phyloP scores from a whole-genome alignment of 805 yeast genomes.

The Wickerhamiella azymoides region DNA sequence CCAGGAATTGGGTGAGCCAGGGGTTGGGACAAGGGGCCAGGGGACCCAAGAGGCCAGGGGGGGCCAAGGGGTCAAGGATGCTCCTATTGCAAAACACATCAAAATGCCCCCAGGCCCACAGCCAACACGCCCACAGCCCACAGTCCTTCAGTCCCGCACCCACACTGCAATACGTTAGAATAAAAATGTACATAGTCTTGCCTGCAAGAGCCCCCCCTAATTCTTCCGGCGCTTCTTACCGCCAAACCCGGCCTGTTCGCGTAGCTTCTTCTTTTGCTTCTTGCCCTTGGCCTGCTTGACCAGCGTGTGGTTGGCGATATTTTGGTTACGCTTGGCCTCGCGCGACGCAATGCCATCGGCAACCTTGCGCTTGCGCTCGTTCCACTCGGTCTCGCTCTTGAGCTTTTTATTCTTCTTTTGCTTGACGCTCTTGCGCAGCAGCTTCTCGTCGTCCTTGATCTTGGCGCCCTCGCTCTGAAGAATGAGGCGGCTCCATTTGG shows the following conservation, averaged over 20 bases:
- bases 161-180: no score
- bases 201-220: background rate
- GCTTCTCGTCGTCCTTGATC: conserved; percentile 76
- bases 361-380: conserved; percentile 71
- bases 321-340: conserved; percentile 82
- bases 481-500: conserved; percentile 73
- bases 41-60: background rate
- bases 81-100: no score
- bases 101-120: no score
- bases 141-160: no score
- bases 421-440: conserved; percentile 74
- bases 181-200: background rate
- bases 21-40: no score
- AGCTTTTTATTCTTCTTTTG: conserved; percentile 71
- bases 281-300: conserved; percentile 51
- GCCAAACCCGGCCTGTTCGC: conserved; percentile 78
- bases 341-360: conserved; percentile 59
- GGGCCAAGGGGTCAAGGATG: no score
- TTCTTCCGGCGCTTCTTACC: conserved; percentile 30
- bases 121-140: no score
- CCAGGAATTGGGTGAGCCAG: no score
- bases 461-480: conserved; percentile 79
- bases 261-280: conserved; percentile 44
- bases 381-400: conserved; percentile 85
- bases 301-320: conserved; percentile 30